Percentiles rank a stretch among this genome's conserved stretches.
Conservation (phyloP, 495 filamentous ascomycete genomes). For the Neurospora tetrasperma region DNA sequence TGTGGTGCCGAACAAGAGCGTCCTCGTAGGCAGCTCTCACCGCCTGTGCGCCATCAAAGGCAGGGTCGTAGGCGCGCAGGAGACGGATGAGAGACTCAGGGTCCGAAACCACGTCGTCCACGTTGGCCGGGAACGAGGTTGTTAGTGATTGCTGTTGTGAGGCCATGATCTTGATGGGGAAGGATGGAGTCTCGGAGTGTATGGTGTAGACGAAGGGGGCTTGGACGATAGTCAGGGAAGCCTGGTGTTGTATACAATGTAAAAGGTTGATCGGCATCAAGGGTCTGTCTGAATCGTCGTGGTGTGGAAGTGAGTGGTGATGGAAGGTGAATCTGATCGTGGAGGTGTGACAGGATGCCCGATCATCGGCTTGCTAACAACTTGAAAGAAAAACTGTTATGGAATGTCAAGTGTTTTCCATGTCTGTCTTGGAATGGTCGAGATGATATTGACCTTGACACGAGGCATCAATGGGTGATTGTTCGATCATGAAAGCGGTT, state of each 20-base stretch:
- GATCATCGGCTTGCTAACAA: background rate
- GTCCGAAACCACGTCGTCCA: slow-evolving; percentile 10
- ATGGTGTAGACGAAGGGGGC: background rate
- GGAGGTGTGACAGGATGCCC: background rate
- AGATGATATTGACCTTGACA: background rate
- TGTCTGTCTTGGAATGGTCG: background rate
- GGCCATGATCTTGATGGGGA: background rate
- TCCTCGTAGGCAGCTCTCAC: slow-evolving; percentile 16
- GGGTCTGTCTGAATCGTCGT: background rate
- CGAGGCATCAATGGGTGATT: background rate
- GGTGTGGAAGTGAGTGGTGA: background rate
- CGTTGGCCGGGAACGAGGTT: background rate
- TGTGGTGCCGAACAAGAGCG: background rate
- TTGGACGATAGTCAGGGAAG: background rate
- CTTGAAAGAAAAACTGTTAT: background rate
- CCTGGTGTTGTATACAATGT: background rate
- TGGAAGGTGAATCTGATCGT: background rate
- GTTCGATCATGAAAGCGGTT: background rate
- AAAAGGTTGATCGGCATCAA: background rate
- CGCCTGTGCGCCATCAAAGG: slow-evolving; percentile 18
- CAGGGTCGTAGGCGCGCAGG: slow-evolving; percentile 20
- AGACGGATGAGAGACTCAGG: slow-evolving; percentile 16
- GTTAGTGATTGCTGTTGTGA: background rate
- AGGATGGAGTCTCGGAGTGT: background rate
- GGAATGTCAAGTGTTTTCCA: background rate